These are phyloP conservation scores for Pythium insidiosum DNA, from an alignment of 352 stramenopile genomes.

Conservation along the genomic window DNA sequence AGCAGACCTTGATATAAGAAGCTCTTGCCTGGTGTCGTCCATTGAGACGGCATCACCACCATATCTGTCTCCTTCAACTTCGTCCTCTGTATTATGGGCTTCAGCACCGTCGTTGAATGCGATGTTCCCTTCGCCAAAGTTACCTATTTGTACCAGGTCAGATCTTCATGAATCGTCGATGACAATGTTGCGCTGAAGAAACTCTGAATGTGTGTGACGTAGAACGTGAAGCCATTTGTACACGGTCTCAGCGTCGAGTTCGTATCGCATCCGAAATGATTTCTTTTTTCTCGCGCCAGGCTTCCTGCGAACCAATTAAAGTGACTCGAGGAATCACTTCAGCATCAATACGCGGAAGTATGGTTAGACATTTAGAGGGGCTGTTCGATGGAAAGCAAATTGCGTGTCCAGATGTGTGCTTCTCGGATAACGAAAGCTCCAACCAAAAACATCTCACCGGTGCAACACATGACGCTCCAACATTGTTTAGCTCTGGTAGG, in stretches of 20 bases:
- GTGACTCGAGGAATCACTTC: background rate
- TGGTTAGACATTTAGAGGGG: background rate
- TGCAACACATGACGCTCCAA: background rate
- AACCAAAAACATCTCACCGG: background rate
- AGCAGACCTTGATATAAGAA: background rate
- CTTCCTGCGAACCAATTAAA: background rate
- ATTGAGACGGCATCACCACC: background rate
- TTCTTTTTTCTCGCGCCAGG: background rate
- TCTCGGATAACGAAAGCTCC: background rate
- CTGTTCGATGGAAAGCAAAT: conserved; percentile 8
- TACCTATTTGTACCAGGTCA: background rate
- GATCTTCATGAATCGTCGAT: background rate
- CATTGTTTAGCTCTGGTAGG: background rate
- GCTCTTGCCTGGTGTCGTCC: background rate
- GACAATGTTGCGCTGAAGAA: background rate
- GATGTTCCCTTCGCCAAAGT: background rate
- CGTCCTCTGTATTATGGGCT: background rate
- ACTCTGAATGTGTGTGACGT: background rate
- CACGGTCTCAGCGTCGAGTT: background rate
- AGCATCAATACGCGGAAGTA: background rate
- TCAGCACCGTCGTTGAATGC: background rate
- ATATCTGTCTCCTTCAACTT: background rate
- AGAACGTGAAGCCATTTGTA: conserved; percentile 1
- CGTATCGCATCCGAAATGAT: background rate
- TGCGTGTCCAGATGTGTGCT: conserved; percentile 1